Base-by-base conservation (phyloP, 345 rosid species). In the Camelina neglecta region DNA sequence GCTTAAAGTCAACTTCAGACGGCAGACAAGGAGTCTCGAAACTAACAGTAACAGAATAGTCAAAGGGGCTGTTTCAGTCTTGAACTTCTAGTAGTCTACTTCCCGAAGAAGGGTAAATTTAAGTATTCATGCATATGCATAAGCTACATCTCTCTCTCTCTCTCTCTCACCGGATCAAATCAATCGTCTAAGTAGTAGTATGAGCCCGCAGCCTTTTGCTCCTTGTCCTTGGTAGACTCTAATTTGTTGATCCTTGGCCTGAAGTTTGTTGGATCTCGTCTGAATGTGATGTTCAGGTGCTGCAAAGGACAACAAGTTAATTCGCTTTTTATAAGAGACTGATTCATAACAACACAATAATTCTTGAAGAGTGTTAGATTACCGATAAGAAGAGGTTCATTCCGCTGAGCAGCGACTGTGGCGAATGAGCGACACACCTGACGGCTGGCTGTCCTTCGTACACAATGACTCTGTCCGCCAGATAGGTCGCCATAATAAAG, bases 301-400 rank as follows among this genome's bases (percentile, higher is more conserved):
- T 93, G 88, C 80, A 80, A 21, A 38, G 36, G 45, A 58, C 57
- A 71, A 44, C 4, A 70, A 6, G 47, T 26, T 58, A 39, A 23
- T 24, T n/a, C 41, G 31, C 2, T 12, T 12, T 42, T 23, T 26
- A 65, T 1, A 15, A 6, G 11, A 65, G 56, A 47, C 6, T 35
- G 71, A 33, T 50, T 35, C 20, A 33, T 12, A n/a, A n/a, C 9
- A 58, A 33, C 42, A 15, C 62, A 33, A 58, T 51, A 39, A 59
- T 0, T 7, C 38, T 35, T 35, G 8, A 35, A 35, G 9, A 35
- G 38, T 35, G 38, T 35, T 1, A 48, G 72, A 12, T 54, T 80
- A 93, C 97, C 42, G 93, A 91, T 80, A 93, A 77, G 87, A 93
- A 93, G 61, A 86, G 89, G 81, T 88, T 93, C 98, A 89, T 93